Evolutionary conservation across 257 asterid species (phyloP).

Genomic region (Solanum phureja): DNA sequence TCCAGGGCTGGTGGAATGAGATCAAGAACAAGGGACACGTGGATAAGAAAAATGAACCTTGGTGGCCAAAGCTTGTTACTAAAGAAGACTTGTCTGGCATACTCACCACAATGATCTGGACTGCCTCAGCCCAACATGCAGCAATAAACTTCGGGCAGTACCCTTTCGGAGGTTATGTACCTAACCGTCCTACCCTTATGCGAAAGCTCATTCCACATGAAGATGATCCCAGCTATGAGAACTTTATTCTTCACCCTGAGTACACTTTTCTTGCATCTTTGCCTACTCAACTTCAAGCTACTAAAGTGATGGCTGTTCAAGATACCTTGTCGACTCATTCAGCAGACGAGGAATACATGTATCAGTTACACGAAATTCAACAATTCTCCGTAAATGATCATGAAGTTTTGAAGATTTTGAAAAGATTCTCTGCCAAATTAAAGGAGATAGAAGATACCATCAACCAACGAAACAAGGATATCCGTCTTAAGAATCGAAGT

Average conservation of each 20-base stretch:
- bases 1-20: conserved; percentile 92
- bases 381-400: conserved; percentile 45
- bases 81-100: conserved; percentile 60
- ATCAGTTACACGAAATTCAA: conserved; percentile 61
- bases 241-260: conserved; percentile 57
- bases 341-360: conserved; percentile 70
- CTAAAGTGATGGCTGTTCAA: conserved; percentile 92
- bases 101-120: conserved; percentile 71
- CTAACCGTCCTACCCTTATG: conserved; percentile 84
- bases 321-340: conserved; percentile 87
- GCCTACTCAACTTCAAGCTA: conserved; percentile 90
- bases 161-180: conserved; percentile 85
- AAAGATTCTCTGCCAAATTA: conserved; percentile 39
- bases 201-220: conserved; percentile 51
- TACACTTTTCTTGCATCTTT: conserved; percentile 67
- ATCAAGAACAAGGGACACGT: conserved; percentile 67
- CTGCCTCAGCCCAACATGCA: conserved; percentile 92
- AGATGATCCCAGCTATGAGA: conserved; percentile 45
- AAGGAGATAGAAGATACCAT: conserved; percentile 63
- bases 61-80: conserved; percentile 82
- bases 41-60: conserved; percentile 59
- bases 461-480: conserved; percentile 46
- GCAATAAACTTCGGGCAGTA: conserved; percentile 95
- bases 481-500: conserved; percentile 41
- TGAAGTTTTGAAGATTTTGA: conserved; percentile 46